phyloP scores from a whole-genome alignment of 1,139 yeast genomes.

The Spathaspora sp. region DNA sequence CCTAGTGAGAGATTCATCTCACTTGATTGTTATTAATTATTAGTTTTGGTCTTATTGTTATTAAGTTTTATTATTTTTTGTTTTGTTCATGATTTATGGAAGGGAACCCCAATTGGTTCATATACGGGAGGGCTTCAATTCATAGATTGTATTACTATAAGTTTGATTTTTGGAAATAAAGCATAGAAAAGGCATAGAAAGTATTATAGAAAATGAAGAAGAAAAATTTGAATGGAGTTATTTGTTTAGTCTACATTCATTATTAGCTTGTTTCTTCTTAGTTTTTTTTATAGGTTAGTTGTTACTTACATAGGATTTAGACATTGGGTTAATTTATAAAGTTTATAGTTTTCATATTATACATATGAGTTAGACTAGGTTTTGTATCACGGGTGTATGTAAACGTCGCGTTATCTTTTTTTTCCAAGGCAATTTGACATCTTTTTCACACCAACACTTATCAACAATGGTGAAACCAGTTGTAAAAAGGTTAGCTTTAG shows the following conservation, averaged over 20 bases:
- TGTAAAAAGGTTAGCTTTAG: background rate
- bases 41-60: background rate
- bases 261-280: slow-evolving; percentile 17
- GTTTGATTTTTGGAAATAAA: slow-evolving; percentile 8
- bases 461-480: background rate
- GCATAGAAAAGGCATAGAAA: slow-evolving; percentile 29
- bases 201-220: slow-evolving; percentile 19
- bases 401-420: background rate
- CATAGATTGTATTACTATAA: slow-evolving; percentile 4
- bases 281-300: slow-evolving; percentile 15
- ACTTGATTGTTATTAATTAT: background rate
- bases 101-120: background rate
- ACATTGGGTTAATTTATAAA: slow-evolving; percentile 37
- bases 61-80: background rate
- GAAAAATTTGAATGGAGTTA: slow-evolving; percentile 1
- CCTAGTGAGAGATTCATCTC: background rate
- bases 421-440: background rate
- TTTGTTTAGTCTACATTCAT: background rate
- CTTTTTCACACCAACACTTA: background rate
- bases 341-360: slow-evolving; percentile 9
- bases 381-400: background rate
- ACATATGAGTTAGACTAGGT: background rate
- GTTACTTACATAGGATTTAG: slow-evolving; percentile 31
- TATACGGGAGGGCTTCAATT: background rate
- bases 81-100: slow-evolving; percentile 3